Percentiles rank a stretch among this genome's conserved stretches.
phyloP scores from a whole-genome alignment of 345 rosid species.

The Cardamine resedifolia region DNA sequence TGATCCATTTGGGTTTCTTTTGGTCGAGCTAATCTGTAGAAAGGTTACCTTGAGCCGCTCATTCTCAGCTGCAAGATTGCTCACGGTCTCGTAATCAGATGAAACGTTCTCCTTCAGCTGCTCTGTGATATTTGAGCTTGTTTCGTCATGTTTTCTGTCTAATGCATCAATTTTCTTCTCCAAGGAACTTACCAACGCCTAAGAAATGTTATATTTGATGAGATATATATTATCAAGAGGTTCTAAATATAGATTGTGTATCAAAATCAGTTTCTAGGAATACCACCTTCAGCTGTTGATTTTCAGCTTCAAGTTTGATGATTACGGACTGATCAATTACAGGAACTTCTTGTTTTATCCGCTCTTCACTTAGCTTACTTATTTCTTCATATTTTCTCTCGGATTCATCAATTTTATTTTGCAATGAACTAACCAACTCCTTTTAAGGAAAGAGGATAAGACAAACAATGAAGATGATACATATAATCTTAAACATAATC shows the following conservation, averaged over 20 bases:
- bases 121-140: constrained; percentile 68
- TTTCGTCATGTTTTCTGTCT: constrained; percentile 80
- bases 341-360: constrained; percentile 54
- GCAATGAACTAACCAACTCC: constrained; percentile 69
- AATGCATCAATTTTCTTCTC: constrained; percentile 79
- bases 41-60: constrained; percentile 73
- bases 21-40: constrained; percentile 7
- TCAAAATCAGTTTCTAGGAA: constrained; percentile 21
- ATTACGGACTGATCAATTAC: constrained; percentile 56
- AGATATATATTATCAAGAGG: constrained; percentile 22
- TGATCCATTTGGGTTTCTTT: constrained; percentile 13
- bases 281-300: constrained; percentile 78
- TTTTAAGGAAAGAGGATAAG: constrained; percentile 19
- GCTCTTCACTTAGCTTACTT: constrained; percentile 44
- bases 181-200: constrained; percentile 68
- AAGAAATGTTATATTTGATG: constrained; percentile 28
- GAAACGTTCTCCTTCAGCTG: constrained; percentile 51
- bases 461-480: constrained; percentile 7
- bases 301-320: constrained; percentile 71
- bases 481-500: constrained; percentile 7
- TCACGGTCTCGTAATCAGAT: constrained; percentile 54
- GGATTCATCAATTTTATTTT: constrained; percentile 65
- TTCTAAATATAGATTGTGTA: background rate
- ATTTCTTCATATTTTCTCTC: constrained; percentile 77
- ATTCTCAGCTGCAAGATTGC: constrained; percentile 75